Base-by-base conservation (phyloP, 2,329 filamentous ascomycete genomes). In the Fusarium sp. region DNA sequence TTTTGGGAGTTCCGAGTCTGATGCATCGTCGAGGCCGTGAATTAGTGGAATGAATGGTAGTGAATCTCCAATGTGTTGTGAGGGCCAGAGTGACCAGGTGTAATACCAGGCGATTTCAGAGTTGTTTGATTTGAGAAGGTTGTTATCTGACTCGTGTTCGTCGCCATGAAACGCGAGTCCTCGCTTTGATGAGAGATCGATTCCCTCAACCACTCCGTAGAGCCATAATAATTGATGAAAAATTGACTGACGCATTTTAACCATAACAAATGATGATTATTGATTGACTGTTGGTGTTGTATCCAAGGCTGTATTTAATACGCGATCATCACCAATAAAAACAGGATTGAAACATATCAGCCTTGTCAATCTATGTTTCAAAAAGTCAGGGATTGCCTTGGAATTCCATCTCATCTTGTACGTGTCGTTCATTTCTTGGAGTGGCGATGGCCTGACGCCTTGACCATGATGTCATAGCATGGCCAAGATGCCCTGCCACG, bases 91-190 rank as follows among this genome's bases (percentile, higher is more conserved):
- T 1, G 81, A 81, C 81, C 81, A 83, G 0, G 80, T 83, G 57
- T 82, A 83, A 66, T 83, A 83, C 82, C 82, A 83, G 0, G 76
- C 70, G 15, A 83, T 77, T 9, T 79, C 74, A 0, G 82, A 83
- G 25, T 79, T 73, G 18, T 76, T 73, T 0, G 81, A 82, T 2
- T 79, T 59, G 1, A 83, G 58, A 2, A 83, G 71, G n/a, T 75
- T 61, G 43, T 76, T 77, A 57, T 83, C 82, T 0, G 77, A 65
- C 16, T 75, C 45, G 15, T 76, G 72, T 6, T 73, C 62, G n/a
- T 76, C 75, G 15, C 71, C 75, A 6, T 68, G 64, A 24, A 67
- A 76, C 3, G 73, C 75, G 2, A 76, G 69, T 1, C 75, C 75
- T 12, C 74, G 73, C 30, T 76, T 76, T 4, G 65, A 73, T 0